These are phyloP conservation scores for Cyberlindnera euphorbiiphila DNA, from an alignment of 805 yeast species.

Conservation along the genomic window DNA sequence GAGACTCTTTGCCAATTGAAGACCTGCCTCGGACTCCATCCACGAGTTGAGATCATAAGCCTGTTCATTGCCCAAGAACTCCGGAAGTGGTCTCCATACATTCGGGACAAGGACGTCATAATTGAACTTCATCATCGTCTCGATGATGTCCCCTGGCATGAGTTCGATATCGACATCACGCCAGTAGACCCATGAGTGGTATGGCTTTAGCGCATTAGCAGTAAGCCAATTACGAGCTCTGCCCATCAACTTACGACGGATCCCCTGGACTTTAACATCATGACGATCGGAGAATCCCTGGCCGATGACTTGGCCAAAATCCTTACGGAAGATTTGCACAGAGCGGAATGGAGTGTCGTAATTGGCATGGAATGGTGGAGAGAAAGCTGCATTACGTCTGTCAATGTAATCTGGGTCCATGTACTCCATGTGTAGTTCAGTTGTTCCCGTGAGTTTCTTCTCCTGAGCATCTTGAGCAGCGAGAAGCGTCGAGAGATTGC, in stretches of 20 bases:
- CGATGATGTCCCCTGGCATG: constrained; percentile 73
- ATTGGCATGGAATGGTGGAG: constrained; percentile 60
- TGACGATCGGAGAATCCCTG: constrained; percentile 83
- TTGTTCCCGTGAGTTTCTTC: constrained; percentile 44
- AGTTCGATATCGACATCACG: constrained; percentile 82
- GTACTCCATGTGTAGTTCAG: constrained; percentile 61
- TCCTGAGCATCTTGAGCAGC: constrained; percentile 37
- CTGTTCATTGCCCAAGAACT: constrained; percentile 84
- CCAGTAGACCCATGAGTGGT: constrained; percentile 92
- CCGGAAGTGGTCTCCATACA: constrained; percentile 97
- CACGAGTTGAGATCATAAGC: constrained; percentile 96
- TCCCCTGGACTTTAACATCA: constrained; percentile 82
- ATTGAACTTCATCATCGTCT: constrained; percentile 64
- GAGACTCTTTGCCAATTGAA: constrained; percentile 58
- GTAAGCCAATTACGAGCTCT: constrained; percentile 84
- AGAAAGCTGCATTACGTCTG: constrained; percentile 53
- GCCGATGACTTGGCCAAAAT: constrained; percentile 80
- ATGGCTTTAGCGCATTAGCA: constrained; percentile 68
- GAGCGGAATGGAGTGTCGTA: constrained; percentile 71
- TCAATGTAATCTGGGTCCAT: constrained; percentile 65
- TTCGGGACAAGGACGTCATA: constrained; percentile 78
- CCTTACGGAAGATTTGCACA: constrained; percentile 75
- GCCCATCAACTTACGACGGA: constrained; percentile 80
- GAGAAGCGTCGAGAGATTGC: constrained; percentile 51
- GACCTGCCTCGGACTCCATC: constrained; percentile 82